phyloP scores from a whole-genome alignment of 2,329 filamentous ascomycete species.

The Aspergillus sp. region DNA sequence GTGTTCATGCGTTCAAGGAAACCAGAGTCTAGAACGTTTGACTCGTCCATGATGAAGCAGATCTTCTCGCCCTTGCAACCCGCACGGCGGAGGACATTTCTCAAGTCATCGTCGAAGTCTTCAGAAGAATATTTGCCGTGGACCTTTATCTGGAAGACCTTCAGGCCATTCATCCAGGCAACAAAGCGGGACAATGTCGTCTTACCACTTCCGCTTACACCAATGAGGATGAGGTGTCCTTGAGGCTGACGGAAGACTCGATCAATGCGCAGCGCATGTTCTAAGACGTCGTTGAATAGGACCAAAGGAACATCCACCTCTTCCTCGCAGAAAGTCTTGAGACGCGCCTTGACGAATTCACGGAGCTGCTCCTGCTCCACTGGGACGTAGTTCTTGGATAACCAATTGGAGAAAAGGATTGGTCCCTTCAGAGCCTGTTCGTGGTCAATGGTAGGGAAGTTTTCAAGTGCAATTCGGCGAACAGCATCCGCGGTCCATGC shows the following conservation, averaged over 20 bases:
- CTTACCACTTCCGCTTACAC: conserved; percentile 97
- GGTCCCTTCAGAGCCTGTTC: conserved; percentile 85
- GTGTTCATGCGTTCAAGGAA: conserved; percentile 99
- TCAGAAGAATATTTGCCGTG: conserved; percentile 98
- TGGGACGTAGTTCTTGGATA: conserved; percentile 97
- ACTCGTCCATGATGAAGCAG: conserved; percentile 99
- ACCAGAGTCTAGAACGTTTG: conserved; percentile 96
- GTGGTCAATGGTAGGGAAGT: conserved; percentile 95
- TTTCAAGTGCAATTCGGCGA: conserved; percentile 80
- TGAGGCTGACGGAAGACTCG: conserved; percentile 98
- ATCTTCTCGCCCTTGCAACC: conserved; percentile 99
- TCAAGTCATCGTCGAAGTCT: conserved; percentile 97
- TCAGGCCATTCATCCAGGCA: conserved; percentile 99
- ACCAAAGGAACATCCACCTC: conserved; percentile 98
- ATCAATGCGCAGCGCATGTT: conserved; percentile 97
- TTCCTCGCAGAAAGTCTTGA: conserved; percentile 99
- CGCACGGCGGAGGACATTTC: conserved; percentile 88
- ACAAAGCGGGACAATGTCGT: conserved; percentile 97
- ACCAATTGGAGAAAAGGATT: conserved; percentile 98
- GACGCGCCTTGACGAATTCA: conserved; percentile 94
- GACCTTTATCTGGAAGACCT: conserved; percentile 99
- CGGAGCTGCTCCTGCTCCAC: conserved; percentile 93
- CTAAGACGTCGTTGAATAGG: conserved; percentile 98
- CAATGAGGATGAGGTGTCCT: conserved; percentile 96
- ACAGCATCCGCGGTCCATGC: conserved; percentile 93